Evolutionary conservation across 768 basidiomycete species (phyloP), one percentile per base, ranked within the genome.

Genomic region (Lyophyllum shimeji): DNA sequence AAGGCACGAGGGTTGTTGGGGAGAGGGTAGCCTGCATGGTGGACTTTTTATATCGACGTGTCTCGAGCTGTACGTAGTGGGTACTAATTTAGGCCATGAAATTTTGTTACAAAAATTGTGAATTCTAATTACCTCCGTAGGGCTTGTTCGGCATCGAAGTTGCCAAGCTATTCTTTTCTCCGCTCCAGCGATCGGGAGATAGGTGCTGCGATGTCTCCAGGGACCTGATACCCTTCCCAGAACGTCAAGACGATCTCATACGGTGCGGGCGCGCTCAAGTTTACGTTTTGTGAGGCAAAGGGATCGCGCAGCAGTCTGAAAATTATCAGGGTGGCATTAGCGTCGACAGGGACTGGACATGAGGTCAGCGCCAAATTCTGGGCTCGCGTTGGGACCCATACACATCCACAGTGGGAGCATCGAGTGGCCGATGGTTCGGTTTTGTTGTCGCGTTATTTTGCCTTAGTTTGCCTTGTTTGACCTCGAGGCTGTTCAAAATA

Each of bases 81-180:
- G n/a, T 39, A 21, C 9, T n/a, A 11, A 49, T 25, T 51, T 55
- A 17, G 8, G 46, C 18, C 12, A 34, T 24, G 44, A 25, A 46
- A 27, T 52, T 23, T 29, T 29, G 29, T 4, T 29, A 29, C 9
- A 29, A 29, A 29, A 29, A 5, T 29, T 46, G 25, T 52, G 39
- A 29, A 24, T 24, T 51, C 45, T 15, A 23, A 37, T 29, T 45
- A 31, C 40, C 43, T 48, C n/a, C n/a, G n/a, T 27, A 44, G 33
- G n/a, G 44, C 25, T 55, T 58, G 49, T 59, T 55, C 58, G 58
- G 58, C n/a, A n/a, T 46, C 46, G 48, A 53, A 53, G 23, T 2
- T 47, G 58, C 58, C 58, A 59, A 59, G 58, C 39, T 7, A 13
- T 23, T 55, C 33, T 58, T 44, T 23, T 34, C 31, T 37, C 37